phyloP scores from a whole-genome alignment of 2,329 filamentous ascomycete species.

The Sporothrix schenckii region DNA sequence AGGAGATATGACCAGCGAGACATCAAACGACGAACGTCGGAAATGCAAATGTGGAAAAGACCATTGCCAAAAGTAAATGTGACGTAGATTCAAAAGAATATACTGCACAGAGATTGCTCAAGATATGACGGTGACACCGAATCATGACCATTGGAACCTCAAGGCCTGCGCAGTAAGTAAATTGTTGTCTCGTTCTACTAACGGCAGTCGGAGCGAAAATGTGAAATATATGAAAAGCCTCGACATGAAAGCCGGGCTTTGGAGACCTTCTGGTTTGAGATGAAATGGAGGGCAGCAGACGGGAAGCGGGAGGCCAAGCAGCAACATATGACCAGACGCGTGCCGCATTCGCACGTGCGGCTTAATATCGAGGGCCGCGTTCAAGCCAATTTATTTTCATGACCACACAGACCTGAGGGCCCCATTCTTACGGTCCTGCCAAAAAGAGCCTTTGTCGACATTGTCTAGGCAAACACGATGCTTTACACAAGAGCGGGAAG shows the following conservation, averaged over 20 bases:
- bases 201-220: background rate
- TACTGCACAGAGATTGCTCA: background rate
- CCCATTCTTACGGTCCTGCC: background rate
- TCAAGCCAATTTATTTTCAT: background rate
- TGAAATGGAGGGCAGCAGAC: too few species aligned
- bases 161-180: background rate
- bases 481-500: constrained; percentile 29
- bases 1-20: background rate
- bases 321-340: constrained; percentile 12
- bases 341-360: constrained; percentile 17
- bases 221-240: background rate
- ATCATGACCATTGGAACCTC: background rate
- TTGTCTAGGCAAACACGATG: background rate
- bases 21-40: background rate
- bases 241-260: background rate
- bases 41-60: background rate
- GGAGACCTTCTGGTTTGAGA: constrained; percentile 26
- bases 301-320: background rate
- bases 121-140: background rate
- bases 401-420: background rate
- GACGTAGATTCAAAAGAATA: too few species aligned
- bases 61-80: background rate
- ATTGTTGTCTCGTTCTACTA: background rate
- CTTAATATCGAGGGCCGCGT: background rate
- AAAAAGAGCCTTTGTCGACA: background rate